Base-by-base conservation (phyloP, 352 stramenopile genomes). In the Globisporangium megalacanthum region DNA sequence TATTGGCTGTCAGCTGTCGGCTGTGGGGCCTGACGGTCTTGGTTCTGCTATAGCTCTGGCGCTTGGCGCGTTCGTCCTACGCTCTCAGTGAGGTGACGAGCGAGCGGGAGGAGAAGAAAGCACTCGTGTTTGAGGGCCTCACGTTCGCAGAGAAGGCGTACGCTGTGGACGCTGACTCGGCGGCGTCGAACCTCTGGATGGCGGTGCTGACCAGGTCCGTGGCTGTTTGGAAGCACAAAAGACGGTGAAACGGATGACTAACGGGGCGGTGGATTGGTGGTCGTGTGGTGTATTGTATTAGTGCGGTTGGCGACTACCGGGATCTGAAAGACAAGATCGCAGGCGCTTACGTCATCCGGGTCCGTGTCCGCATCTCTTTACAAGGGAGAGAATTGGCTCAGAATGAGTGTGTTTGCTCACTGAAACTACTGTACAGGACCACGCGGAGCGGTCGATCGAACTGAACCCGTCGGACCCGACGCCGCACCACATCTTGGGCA, bases 181-280 rank as follows among this genome's bases (percentile, higher is more conserved):
- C 75, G 14, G 63, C 72, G 3, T 68, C 75, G 10, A 89, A 89
- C 65, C 86, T 89, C 51, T 91, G 81, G 81, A 86, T 88, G 73
- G 79, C 67, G 49, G 89, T 89, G 51, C 74, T 91, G 65, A 85
- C 68, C 7, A 82, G 72, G 73, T 79, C 58, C 14, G 37, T 19
- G 4, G 4, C 6, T 39, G 35, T 13, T 39, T 8, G 7, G 10
- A 39, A 39, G 35, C 35, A 39, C 35, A 39, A 39, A 39, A 39
- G 2, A 39, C 35, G 35, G 35, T 39, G 35, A 13, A 39, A 39
- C 10, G 35, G 35, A 39, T 13, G 35, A 13, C 35, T 29, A 15
- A 29, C 10, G 14, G 58, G 22, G 25, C 25, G 25, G 25, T 29
- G 25, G 25, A 29, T 29, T 29, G 25, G 25, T 29, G 25, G 25